Base-by-base conservation (phyloP, 148 eudicot species). In the Rhododendron mucronatum region DNA sequence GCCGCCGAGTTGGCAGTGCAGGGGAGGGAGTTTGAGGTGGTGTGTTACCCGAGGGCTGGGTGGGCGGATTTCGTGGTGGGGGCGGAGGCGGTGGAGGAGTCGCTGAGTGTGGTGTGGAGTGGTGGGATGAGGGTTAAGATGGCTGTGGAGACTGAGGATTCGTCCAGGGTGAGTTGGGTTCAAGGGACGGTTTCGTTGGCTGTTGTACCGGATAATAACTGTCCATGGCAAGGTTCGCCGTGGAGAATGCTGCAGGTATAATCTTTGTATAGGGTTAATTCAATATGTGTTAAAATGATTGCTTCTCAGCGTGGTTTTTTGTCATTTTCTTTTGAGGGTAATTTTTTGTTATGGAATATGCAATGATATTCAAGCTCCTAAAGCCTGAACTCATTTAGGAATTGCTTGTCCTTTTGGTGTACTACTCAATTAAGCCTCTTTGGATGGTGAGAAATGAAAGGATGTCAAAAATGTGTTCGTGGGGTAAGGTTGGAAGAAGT, bases 181-280 rank as follows among this genome's bases (percentile, higher is more conserved):
- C 92, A 92, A 82, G 98, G 98, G 23, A 89, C 89, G 0, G 89
- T 94, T 63, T 75, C 86, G 1, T 76, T 85, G 2, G 91, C 89
- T 39, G 57, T 53, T 47, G 74, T 73, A 53, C 85, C 89, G 2
- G 92, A 90, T 67, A 51, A 8, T 74, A 65, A 18, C 45, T 91
- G 92, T 14, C 84, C 84, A 1, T 93, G 94, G 92, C 84, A 82
- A 16, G 89, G 91, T 55, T 93, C 99, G 51, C 86, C 89, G 3
- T 96, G 99, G 99, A 88, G 92, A 82, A 91, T 93, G 93, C 95
- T 96, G 77, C 89, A 94, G 99, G 99, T 96, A 91, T 51, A 7
- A 1, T 50, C 8, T 73, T 9, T 30, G 5, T 3, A 75, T 16
- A 23, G n/a, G 10, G 47, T 67, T 37, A 15, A 5, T 59, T 15